phyloP scores from a whole-genome alignment of 441 rosid genomes.

The Arabidopsis hybrid region DNA sequence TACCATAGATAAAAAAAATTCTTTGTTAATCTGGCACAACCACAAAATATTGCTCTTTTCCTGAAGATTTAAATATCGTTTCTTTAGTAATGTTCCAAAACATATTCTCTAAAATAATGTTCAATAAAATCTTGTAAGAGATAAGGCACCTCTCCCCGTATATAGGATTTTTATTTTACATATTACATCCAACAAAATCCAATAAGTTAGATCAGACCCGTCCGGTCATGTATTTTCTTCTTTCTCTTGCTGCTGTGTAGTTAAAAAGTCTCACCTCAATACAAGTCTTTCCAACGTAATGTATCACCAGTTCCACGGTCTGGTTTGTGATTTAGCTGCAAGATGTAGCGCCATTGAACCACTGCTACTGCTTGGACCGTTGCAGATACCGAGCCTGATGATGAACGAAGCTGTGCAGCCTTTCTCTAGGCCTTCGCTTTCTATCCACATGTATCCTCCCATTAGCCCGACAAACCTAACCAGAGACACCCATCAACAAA shows the following conservation, averaged over 20 bases:
- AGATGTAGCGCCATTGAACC: slow-evolving; percentile 47
- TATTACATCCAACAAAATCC: slow-evolving; percentile 34
- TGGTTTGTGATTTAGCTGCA: slow-evolving; percentile 50
- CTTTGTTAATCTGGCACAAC: no score
- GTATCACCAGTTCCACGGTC: slow-evolving; percentile 62
- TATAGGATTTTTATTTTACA: slow-evolving; percentile 30
- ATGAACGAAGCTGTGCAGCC: slow-evolving; percentile 72
- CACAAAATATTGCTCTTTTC: not conserved
- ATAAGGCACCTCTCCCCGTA: slow-evolving; percentile 8
- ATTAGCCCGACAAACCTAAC: slow-evolving; percentile 83
- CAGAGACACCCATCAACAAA: slow-evolving; percentile 25
- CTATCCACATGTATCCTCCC: slow-evolving; percentile 93
- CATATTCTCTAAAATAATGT: not conserved
- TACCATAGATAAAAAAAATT: not conserved
- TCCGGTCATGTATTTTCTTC: slow-evolving; percentile 17
- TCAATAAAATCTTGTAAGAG: not conserved
- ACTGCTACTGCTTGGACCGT: slow-evolving; percentile 44
- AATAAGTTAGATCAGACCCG: slow-evolving; percentile 31
- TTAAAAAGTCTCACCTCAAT: slow-evolving; percentile 14
- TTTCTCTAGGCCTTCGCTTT: slow-evolving; percentile 81
- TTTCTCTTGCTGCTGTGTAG: slow-evolving; percentile 13
- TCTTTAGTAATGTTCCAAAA: not conserved
- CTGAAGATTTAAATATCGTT: not conserved
- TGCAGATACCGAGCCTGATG: slow-evolving; percentile 69
- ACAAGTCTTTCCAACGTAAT: not conserved